Base-by-base conservation (phyloP, 805 yeast genomes). In the Schizosaccharomyces lindneri region DNA sequence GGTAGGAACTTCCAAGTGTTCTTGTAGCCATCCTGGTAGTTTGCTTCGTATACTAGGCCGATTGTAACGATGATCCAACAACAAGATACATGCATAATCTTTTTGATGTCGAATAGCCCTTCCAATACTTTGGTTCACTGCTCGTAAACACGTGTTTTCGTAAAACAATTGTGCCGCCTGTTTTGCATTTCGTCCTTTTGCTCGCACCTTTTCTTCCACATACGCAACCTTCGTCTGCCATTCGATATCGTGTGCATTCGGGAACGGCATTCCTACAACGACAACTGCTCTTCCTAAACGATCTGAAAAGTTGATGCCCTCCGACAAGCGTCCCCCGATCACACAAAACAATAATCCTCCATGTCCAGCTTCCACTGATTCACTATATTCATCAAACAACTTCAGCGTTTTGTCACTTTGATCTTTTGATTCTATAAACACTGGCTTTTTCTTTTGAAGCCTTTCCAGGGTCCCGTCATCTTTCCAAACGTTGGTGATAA, bases 81-180 rank as follows among this genome's bases (percentile, higher is more conserved):
- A 73, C 65, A 79, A 80, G 5, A 90, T 83, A 17, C 80, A 77
- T 0, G 97, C 83, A 68, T 85, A 88, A 70, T 90, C 97, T 55
- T 78, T 76, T 31, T 77, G 78, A 69, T 89, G 95, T 64, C 97
- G 75, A 48, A 89, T 89, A 5, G 96, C 86, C 65, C 97, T 77
- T 0, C 97, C 97, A 13, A 90, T 83, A 71, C 95, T 82, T 70
- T 89, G 97, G 68, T 89, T 89, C 0, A 89, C 87, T 0, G 95
- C 85, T 61, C 88, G 80, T 93, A 90, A 84, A 68, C 95, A 88
- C 5, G 87, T 73, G 66, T 85, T 87, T 66, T 88, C 95, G 67
- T 85, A 84, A 66, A 80, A 87, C 41, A 77, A 78, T 7, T 67
- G 71, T 43, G 68, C 68, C 0, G 89, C 85, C 6, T 67, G 71